phyloP scores from a whole-genome alignment of 495 filamentous ascomycete species.

The Xylaria cubensis region DNA sequence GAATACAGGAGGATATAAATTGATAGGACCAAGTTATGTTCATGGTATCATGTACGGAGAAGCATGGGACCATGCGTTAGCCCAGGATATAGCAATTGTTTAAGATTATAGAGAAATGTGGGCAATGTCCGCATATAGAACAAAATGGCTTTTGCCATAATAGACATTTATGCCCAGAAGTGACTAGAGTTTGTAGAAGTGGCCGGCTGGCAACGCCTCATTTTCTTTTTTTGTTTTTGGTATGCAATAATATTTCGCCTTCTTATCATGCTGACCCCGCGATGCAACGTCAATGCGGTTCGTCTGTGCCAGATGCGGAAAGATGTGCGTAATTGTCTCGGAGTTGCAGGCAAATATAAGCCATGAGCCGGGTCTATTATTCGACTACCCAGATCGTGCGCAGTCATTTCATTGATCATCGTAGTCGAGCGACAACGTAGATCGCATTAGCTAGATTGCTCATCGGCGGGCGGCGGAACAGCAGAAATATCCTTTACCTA shows the following conservation, averaged over 20 bases:
- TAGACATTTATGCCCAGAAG: not conserved
- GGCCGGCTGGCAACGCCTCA: not conserved
- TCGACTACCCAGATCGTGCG: not conserved
- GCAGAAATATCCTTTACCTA: not conserved
- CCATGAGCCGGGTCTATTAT: not conserved
- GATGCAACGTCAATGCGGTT: too few relatives aligned
- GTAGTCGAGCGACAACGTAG: too few relatives aligned
- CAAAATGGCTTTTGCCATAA: too few relatives aligned
- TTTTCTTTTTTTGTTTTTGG: not conserved
- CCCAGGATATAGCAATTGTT: not conserved
- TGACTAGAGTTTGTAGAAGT: not conserved
- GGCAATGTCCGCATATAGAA: too few relatives aligned
- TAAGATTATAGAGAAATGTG: not conserved
- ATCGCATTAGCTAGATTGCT: not conserved
- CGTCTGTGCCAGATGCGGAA: not conserved
- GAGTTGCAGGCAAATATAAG: not conserved
- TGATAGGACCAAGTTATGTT: not conserved
- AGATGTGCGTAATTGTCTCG: not conserved
- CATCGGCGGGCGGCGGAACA: not conserved
- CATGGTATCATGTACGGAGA: not conserved
- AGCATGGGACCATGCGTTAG: not conserved
- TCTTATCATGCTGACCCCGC: not conserved
- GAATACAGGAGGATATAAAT: not conserved
- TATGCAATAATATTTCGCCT: not conserved
- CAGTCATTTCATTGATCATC: too few relatives aligned